Percentiles rank a stretch among this genome's conserved stretches.
Conservation (phyloP, 75 land plant species). For the Chamaecyparis obtusa region DNA sequence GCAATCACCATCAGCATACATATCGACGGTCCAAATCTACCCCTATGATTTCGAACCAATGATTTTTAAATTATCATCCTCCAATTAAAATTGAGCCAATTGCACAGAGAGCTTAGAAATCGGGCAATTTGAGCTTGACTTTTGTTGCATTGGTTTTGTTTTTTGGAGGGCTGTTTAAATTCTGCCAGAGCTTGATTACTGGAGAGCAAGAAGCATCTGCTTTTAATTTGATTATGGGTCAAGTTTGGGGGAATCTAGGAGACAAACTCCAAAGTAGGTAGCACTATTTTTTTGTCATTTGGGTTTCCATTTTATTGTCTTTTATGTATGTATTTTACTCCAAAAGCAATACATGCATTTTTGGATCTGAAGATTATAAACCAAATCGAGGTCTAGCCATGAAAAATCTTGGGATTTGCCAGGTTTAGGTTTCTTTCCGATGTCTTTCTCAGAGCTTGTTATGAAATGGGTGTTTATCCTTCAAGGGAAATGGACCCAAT, state of each 20-base stretch:
- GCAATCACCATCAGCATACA: neutral
- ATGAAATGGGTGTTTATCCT: neutral
- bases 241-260: slow-evolving; percentile 11
- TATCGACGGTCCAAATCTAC: no score
- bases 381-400: neutral
- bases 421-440: neutral
- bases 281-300: neutral
- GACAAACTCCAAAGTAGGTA: slow-evolving; percentile 24
- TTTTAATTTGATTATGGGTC: slow-evolving; percentile 19
- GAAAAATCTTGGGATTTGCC: neutral
- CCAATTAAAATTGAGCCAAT: neutral
- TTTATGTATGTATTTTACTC: neutral
- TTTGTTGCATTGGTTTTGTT: neutral
- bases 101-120: neutral
- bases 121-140: neutral
- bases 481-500: neutral
- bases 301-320: neutral
- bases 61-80: neutral
- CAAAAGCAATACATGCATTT: no score
- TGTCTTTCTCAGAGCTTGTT: neutral
- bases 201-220: neutral
- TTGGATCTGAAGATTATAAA: neutral
- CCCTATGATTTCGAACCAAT: neutral
- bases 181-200: neutral
- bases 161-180: neutral